Evolutionary conservation across 768 basidiomycete genomes (phyloP).

Genomic region (Lactifluus volemus): DNA sequence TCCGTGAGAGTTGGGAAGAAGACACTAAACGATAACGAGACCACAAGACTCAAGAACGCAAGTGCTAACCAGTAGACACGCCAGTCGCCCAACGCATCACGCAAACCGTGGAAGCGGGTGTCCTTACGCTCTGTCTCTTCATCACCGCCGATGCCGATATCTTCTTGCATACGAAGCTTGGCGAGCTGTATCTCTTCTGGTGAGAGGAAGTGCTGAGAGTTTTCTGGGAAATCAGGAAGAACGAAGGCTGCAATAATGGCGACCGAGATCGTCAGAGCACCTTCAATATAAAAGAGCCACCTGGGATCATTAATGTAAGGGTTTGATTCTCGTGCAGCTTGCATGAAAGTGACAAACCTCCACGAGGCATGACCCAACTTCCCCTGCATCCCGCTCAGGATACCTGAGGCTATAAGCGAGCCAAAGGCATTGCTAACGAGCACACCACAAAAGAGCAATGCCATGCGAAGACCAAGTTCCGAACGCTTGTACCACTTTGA

Average conservation of each 20-base stretch:
- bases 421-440: slow-evolving; percentile 80
- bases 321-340: background rate
- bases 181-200: slow-evolving; percentile 49
- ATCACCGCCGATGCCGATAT: slow-evolving; percentile 46
- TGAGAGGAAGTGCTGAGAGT: slow-evolving; percentile 49
- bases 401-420: slow-evolving; percentile 65
- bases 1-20: slow-evolving; percentile 72
- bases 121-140: slow-evolving; percentile 33
- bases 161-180: slow-evolving; percentile 52
- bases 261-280: slow-evolving; percentile 45
- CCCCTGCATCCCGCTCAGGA: slow-evolving; percentile 65
- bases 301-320: slow-evolving; percentile 26
- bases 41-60: slow-evolving; percentile 48
- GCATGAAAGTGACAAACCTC: slow-evolving; percentile 39
- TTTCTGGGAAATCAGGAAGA: slow-evolving; percentile 67
- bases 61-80: slow-evolving; percentile 81
- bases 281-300: slow-evolving; percentile 70
- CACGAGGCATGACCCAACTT: slow-evolving; percentile 60
- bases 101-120: slow-evolving; percentile 36
- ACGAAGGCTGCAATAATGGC: slow-evolving; percentile 49
- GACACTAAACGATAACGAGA: slow-evolving; percentile 67
- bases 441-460: slow-evolving; percentile 61
- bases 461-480: slow-evolving; percentile 63
- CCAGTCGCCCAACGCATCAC: slow-evolving; percentile 61
- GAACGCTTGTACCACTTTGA: slow-evolving; percentile 67